Evolutionary conservation across 2,329 filamentous ascomycete species (phyloP).

Genomic region (Pseudocercospora macadamiae): DNA sequence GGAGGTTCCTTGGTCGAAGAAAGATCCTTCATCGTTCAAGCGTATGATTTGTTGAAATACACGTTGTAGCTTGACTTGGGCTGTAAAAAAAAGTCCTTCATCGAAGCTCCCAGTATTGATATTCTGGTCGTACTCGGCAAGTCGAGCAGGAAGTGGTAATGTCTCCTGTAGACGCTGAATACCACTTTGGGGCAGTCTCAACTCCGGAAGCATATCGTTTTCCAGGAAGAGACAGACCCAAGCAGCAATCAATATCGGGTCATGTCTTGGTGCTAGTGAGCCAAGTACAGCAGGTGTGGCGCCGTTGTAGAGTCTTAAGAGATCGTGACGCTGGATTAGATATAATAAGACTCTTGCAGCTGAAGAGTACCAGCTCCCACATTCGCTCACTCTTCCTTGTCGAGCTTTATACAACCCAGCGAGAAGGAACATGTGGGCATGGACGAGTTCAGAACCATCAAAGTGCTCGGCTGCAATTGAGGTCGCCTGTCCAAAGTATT

Average conservation of each 20-base stretch:
- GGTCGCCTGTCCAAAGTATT: conserved; percentile 81
- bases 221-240: conserved; percentile 93
- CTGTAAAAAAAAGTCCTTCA: conserved; percentile 47
- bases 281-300: background rate
- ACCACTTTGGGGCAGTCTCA: conserved; percentile 62
- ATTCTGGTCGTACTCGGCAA: background rate
- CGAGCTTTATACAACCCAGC: conserved; percentile 86
- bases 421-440: conserved; percentile 80
- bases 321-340: conserved; percentile 44
- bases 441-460: conserved; percentile 74
- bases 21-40: background rate
- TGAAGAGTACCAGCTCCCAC: conserved; percentile 67
- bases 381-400: conserved; percentile 79
- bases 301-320: background rate
- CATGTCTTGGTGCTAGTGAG: conserved; percentile 31
- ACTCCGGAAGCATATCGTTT: conserved; percentile 86
- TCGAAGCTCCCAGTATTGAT: conserved; percentile 32
- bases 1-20: background rate
- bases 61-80: conserved; percentile 60
- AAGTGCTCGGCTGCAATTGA: conserved; percentile 80
- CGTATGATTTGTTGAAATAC: background rate
- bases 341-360: conserved; percentile 65
- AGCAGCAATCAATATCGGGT: conserved; percentile 64
- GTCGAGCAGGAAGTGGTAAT: conserved; percentile 61
- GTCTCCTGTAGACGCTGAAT: conserved; percentile 59